phyloP scores from a whole-genome alignment of 1,284 basidiomycete genomes.

The Trichosporon coremiiforme region DNA sequence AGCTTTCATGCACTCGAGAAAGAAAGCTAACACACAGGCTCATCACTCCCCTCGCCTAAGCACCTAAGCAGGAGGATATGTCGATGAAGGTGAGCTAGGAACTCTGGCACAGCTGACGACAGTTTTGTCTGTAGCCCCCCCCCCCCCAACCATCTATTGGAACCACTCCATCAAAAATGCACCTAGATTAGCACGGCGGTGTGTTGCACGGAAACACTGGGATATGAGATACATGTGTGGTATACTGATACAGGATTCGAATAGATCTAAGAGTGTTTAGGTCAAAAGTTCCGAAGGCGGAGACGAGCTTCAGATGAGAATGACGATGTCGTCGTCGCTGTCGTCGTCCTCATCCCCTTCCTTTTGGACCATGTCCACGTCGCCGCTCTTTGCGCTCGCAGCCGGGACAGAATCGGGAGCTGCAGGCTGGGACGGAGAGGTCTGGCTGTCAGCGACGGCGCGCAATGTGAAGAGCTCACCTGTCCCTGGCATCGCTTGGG shows the following conservation, averaged over 20 bases:
- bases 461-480: background rate
- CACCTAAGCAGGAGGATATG: background rate
- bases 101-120: conserved; percentile 7
- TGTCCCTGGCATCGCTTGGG: background rate
- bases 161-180: conserved; percentile 30
- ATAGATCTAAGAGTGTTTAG: too few relatives aligned
- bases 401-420: background rate
- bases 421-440: background rate
- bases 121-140: conserved; percentile 25
- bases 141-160: too few relatives aligned
- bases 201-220: too few relatives aligned
- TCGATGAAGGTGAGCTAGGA: conserved; percentile 18
- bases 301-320: conserved; percentile 16
- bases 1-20: too few relatives aligned
- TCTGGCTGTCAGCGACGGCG: background rate
- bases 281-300: too few relatives aligned
- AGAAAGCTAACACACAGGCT: conserved; percentile 61
- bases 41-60: conserved; percentile 82
- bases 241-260: too few relatives aligned
- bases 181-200: conserved; percentile 21
- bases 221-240: too few relatives aligned
- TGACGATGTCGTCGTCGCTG: conserved; percentile 26
- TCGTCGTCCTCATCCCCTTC: conserved; percentile 20
- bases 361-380: background rate
- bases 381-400: background rate